phyloP scores from a whole-genome alignment of 495 filamentous ascomycete species.

The Terfezia claveryi region DNA sequence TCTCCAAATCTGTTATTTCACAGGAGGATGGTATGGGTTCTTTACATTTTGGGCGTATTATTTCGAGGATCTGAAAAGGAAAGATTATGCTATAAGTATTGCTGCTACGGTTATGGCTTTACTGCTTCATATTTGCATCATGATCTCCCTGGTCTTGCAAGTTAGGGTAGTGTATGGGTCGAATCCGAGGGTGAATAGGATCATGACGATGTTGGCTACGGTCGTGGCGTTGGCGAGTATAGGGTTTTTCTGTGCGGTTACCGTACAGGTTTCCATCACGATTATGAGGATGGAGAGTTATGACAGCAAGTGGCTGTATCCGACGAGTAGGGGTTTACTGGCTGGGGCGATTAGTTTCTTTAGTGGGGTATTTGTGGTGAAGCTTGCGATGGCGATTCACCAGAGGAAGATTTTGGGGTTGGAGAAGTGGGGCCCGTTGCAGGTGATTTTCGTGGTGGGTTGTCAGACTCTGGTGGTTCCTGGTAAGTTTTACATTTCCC shows the following conservation, averaged over 20 bases:
- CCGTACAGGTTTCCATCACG: constrained; percentile 31
- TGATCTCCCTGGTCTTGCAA: constrained; percentile 51
- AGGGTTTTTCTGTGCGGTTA: constrained; percentile 35
- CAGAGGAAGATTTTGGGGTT: constrained; percentile 35
- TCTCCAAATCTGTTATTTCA: constrained; percentile 35
- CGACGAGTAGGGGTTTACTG: constrained; percentile 30
- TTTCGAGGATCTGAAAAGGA: constrained; percentile 25
- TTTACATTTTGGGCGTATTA: constrained; percentile 25
- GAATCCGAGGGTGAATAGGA: constrained; percentile 19
- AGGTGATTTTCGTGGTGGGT: constrained; percentile 51
- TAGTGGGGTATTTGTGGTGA: constrained; percentile 45
- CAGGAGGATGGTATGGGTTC: constrained; percentile 36
- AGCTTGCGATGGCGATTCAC: constrained; percentile 40
- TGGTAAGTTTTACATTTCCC: constrained; percentile 27
- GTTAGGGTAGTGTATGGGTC: constrained; percentile 40
- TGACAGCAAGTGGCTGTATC: constrained; percentile 26
- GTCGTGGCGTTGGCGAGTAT: constrained; percentile 33
- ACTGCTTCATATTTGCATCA: constrained; percentile 37
- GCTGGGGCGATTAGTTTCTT: constrained; percentile 54
- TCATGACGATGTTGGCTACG: constrained; percentile 29
- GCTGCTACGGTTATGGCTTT: constrained; percentile 31
- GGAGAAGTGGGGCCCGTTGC: constrained; percentile 40
- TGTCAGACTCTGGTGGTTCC: constrained; percentile 62
- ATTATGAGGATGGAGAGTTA: constrained; percentile 24
- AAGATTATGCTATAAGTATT: constrained; percentile 30